Conservation (phyloP, 495 filamentous ascomycete genomes). For the Lasiosphaeris hirsuta region DNA sequence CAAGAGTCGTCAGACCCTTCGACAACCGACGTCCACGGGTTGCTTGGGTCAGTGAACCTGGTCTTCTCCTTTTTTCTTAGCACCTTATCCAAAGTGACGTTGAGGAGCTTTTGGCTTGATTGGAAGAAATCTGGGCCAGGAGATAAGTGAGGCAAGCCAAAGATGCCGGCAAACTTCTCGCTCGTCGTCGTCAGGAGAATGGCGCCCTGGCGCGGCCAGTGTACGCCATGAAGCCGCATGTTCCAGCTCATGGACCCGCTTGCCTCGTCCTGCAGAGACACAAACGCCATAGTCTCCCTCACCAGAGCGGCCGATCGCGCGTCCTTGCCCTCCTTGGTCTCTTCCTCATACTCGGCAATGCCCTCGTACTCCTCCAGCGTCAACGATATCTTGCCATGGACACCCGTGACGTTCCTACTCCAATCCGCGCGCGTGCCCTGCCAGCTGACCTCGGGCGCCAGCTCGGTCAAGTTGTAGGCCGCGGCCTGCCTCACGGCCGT, state of each 20-base stretch:
- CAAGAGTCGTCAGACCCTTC: conserved; percentile 55
- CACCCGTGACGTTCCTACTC: conserved; percentile 65
- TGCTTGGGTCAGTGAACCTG: conserved; percentile 43
- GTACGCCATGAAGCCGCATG: conserved; percentile 73
- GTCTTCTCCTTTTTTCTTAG: conserved; percentile 59
- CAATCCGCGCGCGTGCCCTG: conserved; percentile 47
- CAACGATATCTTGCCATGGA: conserved; percentile 50
- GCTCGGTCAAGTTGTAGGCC: conserved; percentile 47
- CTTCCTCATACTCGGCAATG: conserved; percentile 38
- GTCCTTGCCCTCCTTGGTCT: conserved; percentile 5
- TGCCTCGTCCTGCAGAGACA: conserved; percentile 67
- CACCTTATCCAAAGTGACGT: conserved; percentile 63
- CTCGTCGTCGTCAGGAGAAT: conserved; percentile 83
- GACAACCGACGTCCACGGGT: conserved; percentile 59
- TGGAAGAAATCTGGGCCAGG: conserved; percentile 63
- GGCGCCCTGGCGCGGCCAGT: conserved; percentile 71
- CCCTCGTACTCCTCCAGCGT: conserved; percentile 51
- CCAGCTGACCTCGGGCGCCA: conserved; percentile 43
- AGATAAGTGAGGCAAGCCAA: conserved; percentile 80
- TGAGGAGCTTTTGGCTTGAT: conserved; percentile 62
- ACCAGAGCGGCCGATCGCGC: conserved; percentile 28
- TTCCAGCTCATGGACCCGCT: conserved; percentile 69
- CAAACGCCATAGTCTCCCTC: conserved; percentile 59
- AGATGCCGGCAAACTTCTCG: conserved; percentile 87
- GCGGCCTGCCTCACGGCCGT: conserved; percentile 30